These are phyloP conservation scores for Cytospora paraplurivora DNA, from an alignment of 2,329 filamentous ascomycete genomes.

Conservation along the genomic window DNA sequence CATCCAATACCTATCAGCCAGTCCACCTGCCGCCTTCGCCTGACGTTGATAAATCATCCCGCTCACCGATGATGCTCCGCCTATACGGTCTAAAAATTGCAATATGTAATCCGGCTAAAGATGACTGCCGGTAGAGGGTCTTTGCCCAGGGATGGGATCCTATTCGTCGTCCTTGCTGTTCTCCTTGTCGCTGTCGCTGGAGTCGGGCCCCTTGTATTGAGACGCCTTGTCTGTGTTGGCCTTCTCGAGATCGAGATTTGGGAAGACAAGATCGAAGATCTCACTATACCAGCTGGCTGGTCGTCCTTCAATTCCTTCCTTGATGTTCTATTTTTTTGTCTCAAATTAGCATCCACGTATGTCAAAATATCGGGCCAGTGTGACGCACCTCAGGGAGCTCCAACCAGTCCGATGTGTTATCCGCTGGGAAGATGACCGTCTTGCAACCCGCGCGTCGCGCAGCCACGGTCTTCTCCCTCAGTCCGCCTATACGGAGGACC, in stretches of 20 bases:
- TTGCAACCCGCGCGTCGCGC: constrained; percentile 89
- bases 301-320: constrained; percentile 89
- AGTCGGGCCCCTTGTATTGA: constrained; percentile 54
- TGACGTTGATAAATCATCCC: constrained; percentile 14
- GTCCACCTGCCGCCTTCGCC: constrained; percentile 15
- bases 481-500: constrained; percentile 88
- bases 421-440: constrained; percentile 90
- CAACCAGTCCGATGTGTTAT: constrained; percentile 96
- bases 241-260: constrained; percentile 70
- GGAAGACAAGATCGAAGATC: constrained; percentile 90
- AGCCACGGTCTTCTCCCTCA: constrained; percentile 96
- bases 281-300: constrained; percentile 93
- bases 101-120: constrained; percentile 15
- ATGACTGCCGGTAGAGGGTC: constrained; percentile 12
- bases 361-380: constrained; percentile 4
- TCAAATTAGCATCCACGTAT: constrained; percentile 21
- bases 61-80: constrained; percentile 18
- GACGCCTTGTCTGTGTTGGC: constrained; percentile 74
- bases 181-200: constrained; percentile 62
- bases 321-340: constrained; percentile 91
- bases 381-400: constrained; percentile 88
- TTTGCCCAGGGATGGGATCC: constrained; percentile 29
- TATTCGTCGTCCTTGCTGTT: constrained; percentile 51
- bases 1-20: constrained; percentile 11
- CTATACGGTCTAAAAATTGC: constrained; percentile 22